A percentile compares a stretch with the other conserved stretches of the same genome.
These are phyloP conservation scores for Elaeis guineensis DNA, from an alignment of 176 grass and related monocot genomes.

Conservation along the genomic window DNA sequence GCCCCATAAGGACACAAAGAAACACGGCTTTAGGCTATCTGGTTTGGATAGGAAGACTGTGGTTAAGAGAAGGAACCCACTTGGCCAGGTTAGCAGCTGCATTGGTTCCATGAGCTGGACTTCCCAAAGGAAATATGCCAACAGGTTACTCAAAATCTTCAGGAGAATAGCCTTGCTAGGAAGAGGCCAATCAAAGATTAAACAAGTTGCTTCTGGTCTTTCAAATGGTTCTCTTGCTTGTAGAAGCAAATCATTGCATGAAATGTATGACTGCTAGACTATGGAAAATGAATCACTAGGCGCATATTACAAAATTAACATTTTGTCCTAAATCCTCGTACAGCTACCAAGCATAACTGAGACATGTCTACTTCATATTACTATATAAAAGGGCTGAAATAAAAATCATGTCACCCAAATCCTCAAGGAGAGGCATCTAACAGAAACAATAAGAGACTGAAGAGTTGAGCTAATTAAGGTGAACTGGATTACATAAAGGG, in stretches of 20 bases:
- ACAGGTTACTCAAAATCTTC: constrained; percentile 64
- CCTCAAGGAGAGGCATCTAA: no score
- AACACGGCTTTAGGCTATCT: constrained; percentile 36
- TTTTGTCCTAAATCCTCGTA: no score
- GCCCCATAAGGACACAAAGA: constrained; percentile 15
- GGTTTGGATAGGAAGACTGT: constrained; percentile 1
- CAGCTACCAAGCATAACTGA: no score
- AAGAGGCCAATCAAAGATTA: constrained; percentile 38
- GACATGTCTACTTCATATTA: no score
- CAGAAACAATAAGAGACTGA: no score
- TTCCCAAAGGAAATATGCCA: constrained; percentile 58
- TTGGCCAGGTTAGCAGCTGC: constrained; percentile 46
- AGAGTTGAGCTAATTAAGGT: no score
- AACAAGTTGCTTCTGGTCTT: constrained; percentile 21
- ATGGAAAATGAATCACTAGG: no score
- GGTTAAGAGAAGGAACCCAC: constrained; percentile 32
- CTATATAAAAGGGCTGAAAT: no score
- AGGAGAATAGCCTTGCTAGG: constrained; percentile 73
- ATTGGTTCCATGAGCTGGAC: constrained; percentile 72
- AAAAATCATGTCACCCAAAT: no score
- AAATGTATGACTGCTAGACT: neutral
- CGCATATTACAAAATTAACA: no score
- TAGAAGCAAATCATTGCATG: constrained; percentile 22
- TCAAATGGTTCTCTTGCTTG: constrained; percentile 22
- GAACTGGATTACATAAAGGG: no score